These are phyloP conservation scores for Cicer chorassanicum DNA, from an alignment of 306 rosid genomes.

Conservation along the genomic window DNA sequence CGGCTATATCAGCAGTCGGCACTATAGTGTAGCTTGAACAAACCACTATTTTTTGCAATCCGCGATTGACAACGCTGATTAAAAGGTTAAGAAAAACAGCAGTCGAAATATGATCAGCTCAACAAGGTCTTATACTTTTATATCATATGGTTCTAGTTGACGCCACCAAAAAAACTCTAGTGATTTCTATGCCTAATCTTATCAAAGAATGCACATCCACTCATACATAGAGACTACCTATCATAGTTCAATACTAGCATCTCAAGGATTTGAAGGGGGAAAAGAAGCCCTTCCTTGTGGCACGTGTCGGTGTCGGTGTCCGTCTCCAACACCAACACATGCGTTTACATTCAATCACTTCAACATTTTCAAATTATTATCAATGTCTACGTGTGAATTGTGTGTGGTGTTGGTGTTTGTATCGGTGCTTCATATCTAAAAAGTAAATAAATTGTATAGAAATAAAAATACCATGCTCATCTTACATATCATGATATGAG, in stretches of 20 bases:
- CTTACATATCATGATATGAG: neutral
- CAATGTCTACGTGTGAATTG: no score
- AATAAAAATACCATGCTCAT: neutral
- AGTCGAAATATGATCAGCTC: conserved; percentile 17
- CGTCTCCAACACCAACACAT: no score
- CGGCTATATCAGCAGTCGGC: no score
- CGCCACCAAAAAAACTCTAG: neutral
- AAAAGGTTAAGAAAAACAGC: conserved; percentile 28
- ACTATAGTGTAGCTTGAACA: no score
- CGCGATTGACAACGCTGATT: no score
- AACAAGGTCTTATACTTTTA: conserved; percentile 4
- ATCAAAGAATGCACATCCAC: conserved; percentile 9
- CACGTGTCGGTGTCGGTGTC: no score
- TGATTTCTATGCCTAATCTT: neutral
- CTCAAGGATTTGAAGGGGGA: conserved; percentile 3
- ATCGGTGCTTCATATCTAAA: no score
- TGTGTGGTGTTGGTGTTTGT: no score
- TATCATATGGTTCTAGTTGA: neutral
- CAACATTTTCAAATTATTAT: no score
- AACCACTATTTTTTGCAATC: no score
- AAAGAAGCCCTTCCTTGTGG: neutral
- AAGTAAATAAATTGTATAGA: neutral
- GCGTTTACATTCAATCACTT: no score
- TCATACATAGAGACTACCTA: conserved; percentile 22
- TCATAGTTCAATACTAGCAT: neutral